A percentile compares a stretch with the other conserved stretches of the same genome.
Conservation (phyloP, 73 alveolate species). For the Breviolum minutum region DNA sequence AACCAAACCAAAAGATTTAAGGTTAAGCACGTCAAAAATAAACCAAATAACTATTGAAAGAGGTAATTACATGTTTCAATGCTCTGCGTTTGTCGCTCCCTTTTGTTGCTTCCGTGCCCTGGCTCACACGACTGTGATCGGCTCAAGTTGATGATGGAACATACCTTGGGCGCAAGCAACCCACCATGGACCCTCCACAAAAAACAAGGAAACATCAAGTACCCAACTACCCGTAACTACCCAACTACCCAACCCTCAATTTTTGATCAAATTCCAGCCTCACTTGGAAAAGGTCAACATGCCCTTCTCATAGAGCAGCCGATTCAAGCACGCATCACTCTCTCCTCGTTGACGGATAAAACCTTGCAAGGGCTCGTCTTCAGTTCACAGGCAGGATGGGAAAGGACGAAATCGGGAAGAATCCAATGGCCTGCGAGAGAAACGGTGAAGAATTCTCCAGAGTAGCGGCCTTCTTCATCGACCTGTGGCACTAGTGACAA, state of each 20-base stretch:
- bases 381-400: neutral
- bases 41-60: too few relatives aligned
- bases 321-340: slow-evolving; percentile 97
- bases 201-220: too few relatives aligned
- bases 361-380: slow-evolving; percentile 86
- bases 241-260: too few relatives aligned
- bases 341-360: slow-evolving; percentile 98
- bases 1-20: too few relatives aligned
- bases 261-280: neutral
- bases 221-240: too few relatives aligned
- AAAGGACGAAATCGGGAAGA: neutral
- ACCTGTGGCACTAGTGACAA: slow-evolving; percentile 29
- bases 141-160: too few relatives aligned
- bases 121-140: neutral
- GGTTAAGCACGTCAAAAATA: too few relatives aligned
- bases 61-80: too few relatives aligned
- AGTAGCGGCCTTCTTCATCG: slow-evolving; percentile 97
- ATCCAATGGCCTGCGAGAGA: slow-evolving; percentile 96
- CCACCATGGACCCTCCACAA: too few relatives aligned
- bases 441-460: slow-evolving; percentile 96
- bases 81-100: too few relatives aligned
- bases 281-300: slow-evolving; percentile 76
- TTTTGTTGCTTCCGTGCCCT: neutral
- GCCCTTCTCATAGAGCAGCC: slow-evolving; percentile 78
- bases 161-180: too few relatives aligned